These are phyloP conservation scores for Sporisorium sorghi DNA, from an alignment of 1,284 basidiomycete genomes.

Conservation along the genomic window DNA sequence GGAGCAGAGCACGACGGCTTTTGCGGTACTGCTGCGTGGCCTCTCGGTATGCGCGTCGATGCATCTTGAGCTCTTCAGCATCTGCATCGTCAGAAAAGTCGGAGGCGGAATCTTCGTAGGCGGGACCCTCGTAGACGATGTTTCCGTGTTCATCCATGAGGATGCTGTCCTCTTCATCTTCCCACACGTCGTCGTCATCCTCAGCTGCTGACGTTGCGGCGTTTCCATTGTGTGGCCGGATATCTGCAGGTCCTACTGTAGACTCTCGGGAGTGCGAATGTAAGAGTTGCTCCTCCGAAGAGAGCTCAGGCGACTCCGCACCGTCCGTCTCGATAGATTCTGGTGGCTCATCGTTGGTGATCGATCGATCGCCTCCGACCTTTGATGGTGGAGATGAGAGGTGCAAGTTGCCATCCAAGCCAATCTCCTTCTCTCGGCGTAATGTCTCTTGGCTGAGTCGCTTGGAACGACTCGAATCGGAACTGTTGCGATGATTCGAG, in stretches of 20 bases:
- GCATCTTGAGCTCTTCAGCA: conserved; percentile 26
- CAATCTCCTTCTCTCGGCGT: conserved; percentile 11
- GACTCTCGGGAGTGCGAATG: conserved; percentile 17
- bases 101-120: conserved; percentile 35
- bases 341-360: too few relatives aligned
- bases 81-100: conserved; percentile 35
- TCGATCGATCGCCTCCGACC: background rate
- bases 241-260: conserved; percentile 13
- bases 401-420: background rate
- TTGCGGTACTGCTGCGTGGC: conserved; percentile 48
- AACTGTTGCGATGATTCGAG: background rate
- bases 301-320: background rate
- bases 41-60: conserved; percentile 40
- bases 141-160: conserved; percentile 34
- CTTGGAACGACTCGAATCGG: background rate
- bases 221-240: conserved; percentile 1
- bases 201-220: conserved; percentile 20
- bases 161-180: conserved; percentile 43
- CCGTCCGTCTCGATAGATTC: background rate
- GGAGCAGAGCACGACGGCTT: conserved; percentile 47
- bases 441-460: conserved; percentile 33
- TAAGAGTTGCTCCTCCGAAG: background rate
- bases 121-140: conserved; percentile 28
- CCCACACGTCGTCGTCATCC: conserved; percentile 52
- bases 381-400: background rate